Evolutionary conservation across 2,329 filamentous ascomycete genomes (phyloP).

Genomic region (Pochonia chlamydosporia): DNA sequence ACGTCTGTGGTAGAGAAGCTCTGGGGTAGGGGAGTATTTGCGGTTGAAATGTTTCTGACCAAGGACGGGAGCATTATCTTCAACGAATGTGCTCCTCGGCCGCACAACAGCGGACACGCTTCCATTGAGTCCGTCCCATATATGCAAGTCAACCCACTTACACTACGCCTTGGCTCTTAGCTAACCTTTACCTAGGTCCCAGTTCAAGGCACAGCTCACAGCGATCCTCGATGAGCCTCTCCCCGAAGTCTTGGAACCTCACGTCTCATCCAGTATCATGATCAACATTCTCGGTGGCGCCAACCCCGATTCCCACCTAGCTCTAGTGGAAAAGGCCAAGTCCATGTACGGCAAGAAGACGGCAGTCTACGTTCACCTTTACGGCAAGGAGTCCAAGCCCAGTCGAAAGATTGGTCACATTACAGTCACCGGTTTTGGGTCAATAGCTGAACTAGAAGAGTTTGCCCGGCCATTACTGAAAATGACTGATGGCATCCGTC

Average conservation of each 20-base stretch:
- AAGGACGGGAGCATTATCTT: slow-evolving; percentile 47
- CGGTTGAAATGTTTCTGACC: slow-evolving; percentile 91
- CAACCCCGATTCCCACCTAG: slow-evolving; percentile 55
- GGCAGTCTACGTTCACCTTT: slow-evolving; percentile 68
- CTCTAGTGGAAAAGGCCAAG: slow-evolving; percentile 41
- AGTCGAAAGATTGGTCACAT: slow-evolving; percentile 95
- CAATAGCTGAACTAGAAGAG: slow-evolving; percentile 55
- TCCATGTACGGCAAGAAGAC: slow-evolving; percentile 36
- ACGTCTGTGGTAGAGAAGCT: slow-evolving; percentile 73
- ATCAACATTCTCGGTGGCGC: slow-evolving; percentile 73
- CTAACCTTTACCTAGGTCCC: slow-evolving; percentile 45
- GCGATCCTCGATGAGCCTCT: slow-evolving; percentile 67
- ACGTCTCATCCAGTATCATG: slow-evolving; percentile 64
- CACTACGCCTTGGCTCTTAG: background rate
- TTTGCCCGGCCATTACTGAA: slow-evolving; percentile 64
- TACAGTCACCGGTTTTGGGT: slow-evolving; percentile 66
- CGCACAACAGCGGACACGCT: slow-evolving; percentile 90
- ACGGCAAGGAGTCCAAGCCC: slow-evolving; percentile 83
- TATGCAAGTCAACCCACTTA: slow-evolving; percentile 27
- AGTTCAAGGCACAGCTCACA: slow-evolving; percentile 85
- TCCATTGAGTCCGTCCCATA: slow-evolving; percentile 87
- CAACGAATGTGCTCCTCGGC: slow-evolving; percentile 52
- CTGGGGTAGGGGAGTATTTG: slow-evolving; percentile 87
- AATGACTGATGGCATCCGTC: slow-evolving; percentile 52
- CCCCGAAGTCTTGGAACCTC: slow-evolving; percentile 51